Evolutionary conservation across 345 rosid species (phyloP).

Genomic region (Eucalyptus marginata): DNA sequence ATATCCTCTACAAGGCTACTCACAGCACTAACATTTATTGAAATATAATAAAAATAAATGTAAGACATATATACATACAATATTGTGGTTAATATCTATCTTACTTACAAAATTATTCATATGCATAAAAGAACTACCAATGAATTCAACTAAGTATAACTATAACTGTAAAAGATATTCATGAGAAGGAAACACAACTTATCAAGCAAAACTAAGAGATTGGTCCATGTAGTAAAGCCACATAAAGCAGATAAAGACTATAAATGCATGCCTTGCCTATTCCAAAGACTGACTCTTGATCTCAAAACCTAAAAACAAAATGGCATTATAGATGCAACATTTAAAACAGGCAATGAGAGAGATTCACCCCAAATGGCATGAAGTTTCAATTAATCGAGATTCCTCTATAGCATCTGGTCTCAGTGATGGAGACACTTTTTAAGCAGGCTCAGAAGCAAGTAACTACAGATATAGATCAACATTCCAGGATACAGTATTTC

Average conservation of each 20-base stretch:
- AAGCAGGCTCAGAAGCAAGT: not conserved
- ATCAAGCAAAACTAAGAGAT: not conserved
- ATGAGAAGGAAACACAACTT: not conserved
- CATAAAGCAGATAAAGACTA: not conserved
- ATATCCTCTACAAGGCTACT: not conserved
- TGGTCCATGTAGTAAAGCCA: not conserved
- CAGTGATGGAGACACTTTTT: not conserved
- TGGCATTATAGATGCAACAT: not conserved
- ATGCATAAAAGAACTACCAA: not conserved
- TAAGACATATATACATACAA: not conserved
- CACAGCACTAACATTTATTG: not conserved
- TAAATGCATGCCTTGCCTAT: not conserved
- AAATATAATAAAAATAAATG: not conserved
- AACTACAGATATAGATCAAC: not conserved
- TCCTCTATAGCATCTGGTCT: not conserved
- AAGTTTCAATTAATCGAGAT: not conserved
- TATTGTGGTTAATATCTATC: not conserved
- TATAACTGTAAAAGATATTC: not conserved
- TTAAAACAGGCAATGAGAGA: not conserved
- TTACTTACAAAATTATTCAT: not conserved
- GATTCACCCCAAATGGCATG: not conserved
- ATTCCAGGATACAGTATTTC: not conserved
- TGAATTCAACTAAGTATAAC: not conserved
- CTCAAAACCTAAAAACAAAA: not conserved
- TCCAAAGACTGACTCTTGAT: not conserved